Base-by-base conservation (phyloP, 768 basidiomycete species). In the Albatrellus ellisii region DNA sequence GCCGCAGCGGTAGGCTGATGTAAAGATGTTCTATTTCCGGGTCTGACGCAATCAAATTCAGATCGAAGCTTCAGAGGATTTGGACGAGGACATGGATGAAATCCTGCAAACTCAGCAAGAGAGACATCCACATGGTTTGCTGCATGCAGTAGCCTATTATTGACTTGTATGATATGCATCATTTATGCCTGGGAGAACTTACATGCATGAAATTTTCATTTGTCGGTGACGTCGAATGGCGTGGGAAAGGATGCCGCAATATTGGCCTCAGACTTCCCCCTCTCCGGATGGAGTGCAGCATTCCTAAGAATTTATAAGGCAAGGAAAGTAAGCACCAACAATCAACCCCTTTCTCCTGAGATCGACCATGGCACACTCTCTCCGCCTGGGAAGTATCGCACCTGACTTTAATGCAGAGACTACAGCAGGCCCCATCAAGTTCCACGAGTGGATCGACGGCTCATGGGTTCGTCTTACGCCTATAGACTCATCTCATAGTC, bases 371-470 rank as follows among this genome's bases (percentile, higher is more conserved):
- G 15, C 35, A 65, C 62, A 68, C 29, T 43, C 72, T 53, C 77
- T 88, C 41, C 79, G 86, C 49, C 84, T 94, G 55, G 90, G 90
- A 57, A 78, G 68, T 62, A 82, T 69, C 50, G 91, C 91, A 36
- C 92, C 94, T 41, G 76, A 98, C 63, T 97, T 97, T 54, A 70
- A 83, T 53, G 92, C 92, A 34, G 64, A 87, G 50, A 98, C 92
- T 37, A 95, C 92, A 41, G 55, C 69, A 43, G 95, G 94, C 2
- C 63, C 62, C 21, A 91, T 99, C 70, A 80, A 76, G 46, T 92
- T 95, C 70, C 90, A 97, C 57, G 79, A 95, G 24, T 97, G 79
- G 78, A 80, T 91, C 57, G 88, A 81, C 28, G 62, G 78, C 54
- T 83, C 80, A 17, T 97, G 91, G 92, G 83, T 82, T 59, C 49